These are phyloP conservation scores for Colletotrichum echinochloae DNA, from an alignment of 2,329 filamentous ascomycete species.

Conservation along the genomic window DNA sequence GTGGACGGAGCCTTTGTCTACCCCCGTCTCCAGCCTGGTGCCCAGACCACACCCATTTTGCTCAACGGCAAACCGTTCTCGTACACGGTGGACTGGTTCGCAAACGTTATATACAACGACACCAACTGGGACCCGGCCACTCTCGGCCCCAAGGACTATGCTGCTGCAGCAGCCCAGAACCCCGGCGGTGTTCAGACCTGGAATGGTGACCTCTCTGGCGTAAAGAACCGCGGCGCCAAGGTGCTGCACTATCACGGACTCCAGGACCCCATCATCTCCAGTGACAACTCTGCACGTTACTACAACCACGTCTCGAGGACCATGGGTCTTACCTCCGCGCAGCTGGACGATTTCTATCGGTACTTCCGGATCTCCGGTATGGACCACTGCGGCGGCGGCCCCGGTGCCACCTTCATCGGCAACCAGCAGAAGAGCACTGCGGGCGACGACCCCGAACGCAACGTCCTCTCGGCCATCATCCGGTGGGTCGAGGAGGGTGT, in stretches of 20 bases:
- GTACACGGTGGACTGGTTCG: conserved; percentile 49
- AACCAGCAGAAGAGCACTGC: conserved; percentile 43
- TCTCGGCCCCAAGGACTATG: conserved; percentile 53
- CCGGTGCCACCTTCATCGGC: conserved; percentile 46
- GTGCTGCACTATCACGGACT: conserved; percentile 61
- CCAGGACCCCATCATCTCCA: conserved; percentile 56
- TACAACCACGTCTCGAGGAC: conserved; percentile 60
- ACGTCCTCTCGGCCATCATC: conserved; percentile 48
- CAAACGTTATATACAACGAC: conserved; percentile 56
- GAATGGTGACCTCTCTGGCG: conserved; percentile 54
- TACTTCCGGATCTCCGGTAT: conserved; percentile 50
- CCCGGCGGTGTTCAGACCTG: conserved; percentile 55
- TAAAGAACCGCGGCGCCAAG: conserved; percentile 56
- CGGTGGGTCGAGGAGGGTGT: conserved; percentile 50
- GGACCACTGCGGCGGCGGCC: conserved; percentile 49
- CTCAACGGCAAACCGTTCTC: conserved; percentile 52
- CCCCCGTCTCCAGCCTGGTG: conserved; percentile 62
- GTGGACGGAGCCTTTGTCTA: conserved; percentile 53
- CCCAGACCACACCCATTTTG: conserved; percentile 57
- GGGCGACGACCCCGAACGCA: conserved; percentile 44
- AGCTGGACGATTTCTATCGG: conserved; percentile 53
- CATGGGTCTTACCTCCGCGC: conserved; percentile 51
- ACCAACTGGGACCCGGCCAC: conserved; percentile 51
- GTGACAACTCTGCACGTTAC: conserved; percentile 60
- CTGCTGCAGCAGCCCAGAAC: conserved; percentile 47